phyloP scores from a whole-genome alignment of 1,284 basidiomycete genomes.

The Lentinus polychrous region DNA sequence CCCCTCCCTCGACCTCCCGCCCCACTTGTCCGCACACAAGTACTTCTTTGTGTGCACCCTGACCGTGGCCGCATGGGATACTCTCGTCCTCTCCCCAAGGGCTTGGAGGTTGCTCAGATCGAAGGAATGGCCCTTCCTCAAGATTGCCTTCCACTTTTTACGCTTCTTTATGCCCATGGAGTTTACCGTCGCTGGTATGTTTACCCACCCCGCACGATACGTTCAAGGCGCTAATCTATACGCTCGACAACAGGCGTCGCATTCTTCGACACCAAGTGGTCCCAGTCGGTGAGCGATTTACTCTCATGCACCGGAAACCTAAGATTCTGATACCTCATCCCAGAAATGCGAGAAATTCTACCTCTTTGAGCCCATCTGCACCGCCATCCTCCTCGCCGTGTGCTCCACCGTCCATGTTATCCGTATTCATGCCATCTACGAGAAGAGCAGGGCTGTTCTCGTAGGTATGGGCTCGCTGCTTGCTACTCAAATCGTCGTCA shows the following conservation, averaged over 20 bases:
- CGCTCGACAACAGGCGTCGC: conserved; percentile 50
- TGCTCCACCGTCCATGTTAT: conserved; percentile 68
- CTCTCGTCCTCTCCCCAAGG: conserved; percentile 71
- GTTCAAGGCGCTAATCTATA: not conserved
- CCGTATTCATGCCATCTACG: conserved; percentile 72
- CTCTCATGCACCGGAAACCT: not conserved
- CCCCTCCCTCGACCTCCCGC: conserved; percentile 56
- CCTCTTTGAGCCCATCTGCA: conserved; percentile 78
- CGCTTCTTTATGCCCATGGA: conserved; percentile 70
- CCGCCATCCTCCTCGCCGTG: conserved; percentile 65
- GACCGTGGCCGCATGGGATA: conserved; percentile 81
- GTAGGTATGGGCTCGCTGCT: conserved; percentile 49
- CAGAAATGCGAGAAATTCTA: conserved; percentile 65
- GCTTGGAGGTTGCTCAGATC: conserved; percentile 64
- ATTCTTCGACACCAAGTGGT: conserved; percentile 71
- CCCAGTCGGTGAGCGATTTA: conserved; percentile 36
- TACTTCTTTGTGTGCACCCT: conserved; percentile 82
- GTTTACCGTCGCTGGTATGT: conserved; percentile 66
- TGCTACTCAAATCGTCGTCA: conserved; percentile 59
- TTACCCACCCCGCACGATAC: not conserved
- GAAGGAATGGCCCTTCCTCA: conserved; percentile 70
- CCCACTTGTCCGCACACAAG: conserved; percentile 76
- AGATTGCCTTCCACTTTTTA: conserved; percentile 67
- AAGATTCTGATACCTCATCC: conserved; percentile 8
- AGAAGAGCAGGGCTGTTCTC: conserved; percentile 50